These are phyloP conservation scores for Coemansia sp. DNA, from an alignment of 192 early-diverging fungal species.

Conservation along the genomic window DNA sequence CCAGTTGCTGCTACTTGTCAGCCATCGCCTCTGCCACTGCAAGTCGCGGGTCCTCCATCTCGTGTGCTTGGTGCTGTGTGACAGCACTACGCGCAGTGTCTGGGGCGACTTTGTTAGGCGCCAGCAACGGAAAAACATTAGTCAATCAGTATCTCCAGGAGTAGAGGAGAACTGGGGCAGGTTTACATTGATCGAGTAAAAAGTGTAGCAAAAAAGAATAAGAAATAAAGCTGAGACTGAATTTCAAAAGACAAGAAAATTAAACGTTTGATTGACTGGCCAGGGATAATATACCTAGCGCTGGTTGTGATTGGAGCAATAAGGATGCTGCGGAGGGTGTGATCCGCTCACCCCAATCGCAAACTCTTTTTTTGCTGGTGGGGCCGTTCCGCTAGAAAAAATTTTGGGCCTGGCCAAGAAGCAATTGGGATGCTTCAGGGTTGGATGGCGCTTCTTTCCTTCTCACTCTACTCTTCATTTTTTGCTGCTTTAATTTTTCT, in stretches of 20 bases:
- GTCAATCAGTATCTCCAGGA: neutral
- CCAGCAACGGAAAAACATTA: constrained; percentile 4
- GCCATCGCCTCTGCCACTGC: constrained; percentile 3
- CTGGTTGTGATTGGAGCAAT: constrained; percentile 9
- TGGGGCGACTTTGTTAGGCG: neutral
- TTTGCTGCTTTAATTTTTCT: neutral
- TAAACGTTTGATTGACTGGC: no score
- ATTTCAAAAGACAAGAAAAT: neutral
- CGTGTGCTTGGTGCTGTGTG: neutral
- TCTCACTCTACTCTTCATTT: constrained; percentile 1
- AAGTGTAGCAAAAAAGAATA: neutral
- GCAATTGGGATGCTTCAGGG: neutral
- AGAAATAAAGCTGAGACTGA: neutral
- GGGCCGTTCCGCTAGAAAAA: neutral
- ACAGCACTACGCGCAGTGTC: neutral
- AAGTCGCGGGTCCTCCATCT: neutral
- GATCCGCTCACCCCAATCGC: neutral
- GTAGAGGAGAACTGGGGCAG: neutral
- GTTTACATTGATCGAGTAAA: constrained; percentile 3
- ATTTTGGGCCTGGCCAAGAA: neutral
- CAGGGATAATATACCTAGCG: neutral
- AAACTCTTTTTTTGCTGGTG: neutral
- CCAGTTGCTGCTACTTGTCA: neutral
- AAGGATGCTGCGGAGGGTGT: neutral
- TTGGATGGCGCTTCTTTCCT: neutral